A percentile compares a stretch with the other conserved stretches of the same genome.
phyloP scores from a whole-genome alignment of 345 rosid species.

The Conringia planisiliqua region DNA sequence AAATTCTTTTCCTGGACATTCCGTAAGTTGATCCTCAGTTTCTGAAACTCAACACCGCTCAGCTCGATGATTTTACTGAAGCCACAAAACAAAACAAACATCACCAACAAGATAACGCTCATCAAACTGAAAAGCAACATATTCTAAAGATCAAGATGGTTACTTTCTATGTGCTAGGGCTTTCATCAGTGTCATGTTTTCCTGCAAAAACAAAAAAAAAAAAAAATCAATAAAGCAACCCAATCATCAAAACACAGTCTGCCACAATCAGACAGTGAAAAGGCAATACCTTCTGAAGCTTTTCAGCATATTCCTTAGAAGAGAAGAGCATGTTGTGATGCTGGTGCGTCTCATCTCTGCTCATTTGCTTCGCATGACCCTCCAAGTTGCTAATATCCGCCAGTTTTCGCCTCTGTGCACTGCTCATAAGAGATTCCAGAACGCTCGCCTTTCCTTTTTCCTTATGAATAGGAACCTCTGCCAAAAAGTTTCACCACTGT shows the following conservation, averaged over 20 bases:
- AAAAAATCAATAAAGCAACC: conserved; percentile 5
- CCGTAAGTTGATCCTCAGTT: conserved; percentile 51
- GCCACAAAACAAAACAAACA: background rate
- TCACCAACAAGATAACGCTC: background rate
- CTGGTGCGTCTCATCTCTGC: conserved; percentile 31
- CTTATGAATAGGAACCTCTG: conserved; percentile 1
- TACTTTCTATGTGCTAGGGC: conserved; percentile 57
- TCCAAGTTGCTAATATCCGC: conserved; percentile 42
- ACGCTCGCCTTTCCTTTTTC: background rate
- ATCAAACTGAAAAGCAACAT: conserved; percentile 13
- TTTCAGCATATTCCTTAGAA: conserved; percentile 40
- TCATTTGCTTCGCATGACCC: conserved; percentile 23
- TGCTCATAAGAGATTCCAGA: background rate
- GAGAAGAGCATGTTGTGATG: conserved; percentile 22
- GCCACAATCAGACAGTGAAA: background rate
- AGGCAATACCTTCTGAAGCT: conserved; percentile 48
- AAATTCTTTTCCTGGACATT: conserved; percentile 61
- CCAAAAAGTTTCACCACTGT: background rate
- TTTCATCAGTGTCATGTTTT: conserved; percentile 52
- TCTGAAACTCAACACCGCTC: conserved; percentile 56
- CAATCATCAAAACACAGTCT: background rate
- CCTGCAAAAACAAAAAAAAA: conserved; percentile 34
- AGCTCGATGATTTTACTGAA: conserved; percentile 57
- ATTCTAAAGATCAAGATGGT: conserved; percentile 7
- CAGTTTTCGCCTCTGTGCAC: background rate